Conservation (phyloP, 108 stramenopile genomes). For the Cyclotella sp. region DNA sequence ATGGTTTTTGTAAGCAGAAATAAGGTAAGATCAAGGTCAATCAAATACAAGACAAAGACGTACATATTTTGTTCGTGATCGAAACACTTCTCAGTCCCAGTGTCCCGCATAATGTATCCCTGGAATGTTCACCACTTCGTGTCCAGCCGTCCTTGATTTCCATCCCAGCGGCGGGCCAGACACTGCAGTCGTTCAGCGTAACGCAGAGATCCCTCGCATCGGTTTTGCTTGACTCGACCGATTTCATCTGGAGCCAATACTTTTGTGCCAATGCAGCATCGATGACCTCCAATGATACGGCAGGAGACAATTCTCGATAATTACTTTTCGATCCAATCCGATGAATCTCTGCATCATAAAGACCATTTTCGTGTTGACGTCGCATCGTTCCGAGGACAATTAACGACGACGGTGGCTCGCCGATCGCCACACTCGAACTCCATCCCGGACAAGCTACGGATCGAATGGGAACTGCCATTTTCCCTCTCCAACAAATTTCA, state of each 20-base stretch:
- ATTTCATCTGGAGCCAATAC: conserved; percentile 17
- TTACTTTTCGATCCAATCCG: background rate
- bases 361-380: conserved; percentile 18
- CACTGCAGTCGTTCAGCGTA: conserved; percentile 31
- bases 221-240: background rate
- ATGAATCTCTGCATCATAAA: background rate
- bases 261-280: conserved; percentile 25
- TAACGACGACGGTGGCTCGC: background rate
- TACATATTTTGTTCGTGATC: conserved; percentile 36
- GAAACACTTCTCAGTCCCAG: conserved; percentile 29
- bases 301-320: conserved; percentile 36
- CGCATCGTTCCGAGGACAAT: conserved; percentile 38
- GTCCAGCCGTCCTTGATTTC: conserved; percentile 49
- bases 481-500: conserved; percentile 34
- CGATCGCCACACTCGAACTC: background rate
- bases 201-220: background rate
- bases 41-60: conserved; percentile 8
- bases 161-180: conserved; percentile 50
- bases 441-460: conserved; percentile 44
- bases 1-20: background rate
- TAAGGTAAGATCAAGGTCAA: background rate
- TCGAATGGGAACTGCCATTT: conserved; percentile 28
- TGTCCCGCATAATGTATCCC: conserved; percentile 9
- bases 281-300: conserved; percentile 45
- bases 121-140: background rate